Percentiles rank a stretch among this genome's conserved stretches.
Conservation (phyloP, 2,329 filamentous ascomycete genomes). For the Endoconidiophora polonica region DNA sequence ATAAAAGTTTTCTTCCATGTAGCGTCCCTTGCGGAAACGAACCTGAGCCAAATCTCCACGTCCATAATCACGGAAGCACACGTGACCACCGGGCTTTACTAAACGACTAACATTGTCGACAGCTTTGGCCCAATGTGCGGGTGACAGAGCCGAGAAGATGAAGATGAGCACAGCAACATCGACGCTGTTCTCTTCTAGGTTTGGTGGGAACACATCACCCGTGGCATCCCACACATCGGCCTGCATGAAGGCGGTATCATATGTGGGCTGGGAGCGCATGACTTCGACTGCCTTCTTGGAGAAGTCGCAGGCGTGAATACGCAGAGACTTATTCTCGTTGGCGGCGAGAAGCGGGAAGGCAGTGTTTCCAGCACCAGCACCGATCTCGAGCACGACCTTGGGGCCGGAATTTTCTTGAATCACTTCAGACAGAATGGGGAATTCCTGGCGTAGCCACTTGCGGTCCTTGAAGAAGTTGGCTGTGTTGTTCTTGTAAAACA, state of each 20-base stretch:
- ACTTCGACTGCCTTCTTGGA: slow-evolving; percentile 89
- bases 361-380: slow-evolving; percentile 89
- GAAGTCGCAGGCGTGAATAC: slow-evolving; percentile 89
- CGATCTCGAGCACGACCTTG: slow-evolving; percentile 68
- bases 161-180: slow-evolving; percentile 93
- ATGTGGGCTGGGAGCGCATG: slow-evolving; percentile 66
- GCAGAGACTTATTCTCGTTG: slow-evolving; percentile 69
- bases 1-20: slow-evolving; percentile 94
- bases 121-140: slow-evolving; percentile 67
- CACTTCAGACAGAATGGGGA: slow-evolving; percentile 67
- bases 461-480: slow-evolving; percentile 97
- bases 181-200: slow-evolving; percentile 59
- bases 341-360: slow-evolving; percentile 76
- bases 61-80: slow-evolving; percentile 93
- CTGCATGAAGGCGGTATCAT: slow-evolving; percentile 48
- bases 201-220: slow-evolving; percentile 55
- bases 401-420: slow-evolving; percentile 53
- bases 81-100: slow-evolving; percentile 80
- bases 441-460: slow-evolving; percentile 94
- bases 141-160: slow-evolving; percentile 85
- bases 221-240: slow-evolving; percentile 94
- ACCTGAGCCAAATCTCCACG: slow-evolving; percentile 92
- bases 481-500: slow-evolving; percentile 96
- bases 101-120: slow-evolving; percentile 66
- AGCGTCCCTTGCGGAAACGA: slow-evolving; percentile 87